Conservation (phyloP, 352 stramenopile species). For the Globisporangium yorkense region DNA sequence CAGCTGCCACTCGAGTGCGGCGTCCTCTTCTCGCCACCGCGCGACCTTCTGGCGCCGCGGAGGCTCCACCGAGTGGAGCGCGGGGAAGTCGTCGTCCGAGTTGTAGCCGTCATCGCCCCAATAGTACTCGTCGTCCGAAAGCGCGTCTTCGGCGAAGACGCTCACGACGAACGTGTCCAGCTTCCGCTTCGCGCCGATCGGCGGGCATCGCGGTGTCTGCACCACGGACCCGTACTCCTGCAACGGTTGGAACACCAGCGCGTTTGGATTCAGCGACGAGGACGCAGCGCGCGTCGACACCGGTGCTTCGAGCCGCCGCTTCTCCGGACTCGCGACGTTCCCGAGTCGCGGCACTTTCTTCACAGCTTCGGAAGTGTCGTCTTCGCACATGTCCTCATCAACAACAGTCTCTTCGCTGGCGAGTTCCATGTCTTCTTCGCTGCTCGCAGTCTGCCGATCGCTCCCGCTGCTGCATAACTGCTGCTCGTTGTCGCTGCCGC, state of each 20-base stretch:
- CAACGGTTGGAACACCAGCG: slow-evolving; percentile 46
- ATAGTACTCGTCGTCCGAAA: slow-evolving; percentile 20
- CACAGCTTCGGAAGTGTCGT: neutral
- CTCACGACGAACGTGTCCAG: slow-evolving; percentile 67
- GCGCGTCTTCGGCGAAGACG: slow-evolving; percentile 26
- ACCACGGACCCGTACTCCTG: slow-evolving; percentile 2
- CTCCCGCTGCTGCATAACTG: neutral
- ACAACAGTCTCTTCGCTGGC: neutral
- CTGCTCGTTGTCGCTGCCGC: neutral
- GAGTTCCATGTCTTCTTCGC: neutral
- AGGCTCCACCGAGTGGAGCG: neutral
- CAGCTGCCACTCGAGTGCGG: slow-evolving; percentile 58
- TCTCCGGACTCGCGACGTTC: slow-evolving; percentile 4
- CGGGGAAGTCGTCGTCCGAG: neutral
- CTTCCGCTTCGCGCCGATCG: slow-evolving; percentile 48
- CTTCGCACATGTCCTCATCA: neutral
- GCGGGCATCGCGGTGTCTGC: neutral
- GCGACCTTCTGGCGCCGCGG: slow-evolving; percentile 10
- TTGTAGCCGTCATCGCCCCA: slow-evolving; percentile 5
- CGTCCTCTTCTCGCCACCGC: slow-evolving; percentile 34
- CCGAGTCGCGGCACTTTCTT: neutral
- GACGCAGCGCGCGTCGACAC: slow-evolving; percentile 4
- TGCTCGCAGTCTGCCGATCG: neutral
- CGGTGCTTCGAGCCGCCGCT: neutral
- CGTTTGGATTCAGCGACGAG: slow-evolving; percentile 52